Evolutionary conservation across 2,329 filamentous ascomycete genomes (phyloP), one percentile per base, ranked within the genome.

Genomic region (Calonectria naviculata): DNA sequence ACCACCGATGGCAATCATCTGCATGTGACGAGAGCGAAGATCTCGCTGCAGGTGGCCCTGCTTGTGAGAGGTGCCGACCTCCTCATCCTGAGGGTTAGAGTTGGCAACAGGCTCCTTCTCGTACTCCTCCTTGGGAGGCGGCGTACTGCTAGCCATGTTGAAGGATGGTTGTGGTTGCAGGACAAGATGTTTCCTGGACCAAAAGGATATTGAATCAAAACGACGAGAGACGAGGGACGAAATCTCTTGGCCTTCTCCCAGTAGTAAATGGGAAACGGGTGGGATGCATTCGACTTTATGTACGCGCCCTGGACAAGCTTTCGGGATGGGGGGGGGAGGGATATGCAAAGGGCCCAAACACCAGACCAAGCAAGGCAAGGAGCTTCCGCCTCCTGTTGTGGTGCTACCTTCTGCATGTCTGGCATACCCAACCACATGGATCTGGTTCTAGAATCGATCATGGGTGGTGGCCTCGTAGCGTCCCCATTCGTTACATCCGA

Each of bases 1-100:
- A 70, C 76, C 76, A 65, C 77, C 94, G 74, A 98, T 97, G 24
- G 96, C 96, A 87, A 98, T 98, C 96, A 98, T 98, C 86, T 98
- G 95, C 81, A 98, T 83, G 86, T 98, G 96, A 66, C 95, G 88
- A 36, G 92, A 91, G 84, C 97, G 96, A 76, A 97, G 85, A 81
- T 91, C 92, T 79, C 94, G 88, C 67, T 79, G 62, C 34, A 79
- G 74, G 56, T 68, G 56, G 63, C 76, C 76, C 36, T 60, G 69
- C 66, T 76, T 68, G 62, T 73, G 67, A 29, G 65, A 64, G 5
- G 63, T 49, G 49, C 69, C 71, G 31, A 49, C 54, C 41, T 73
- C 71, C 62, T 71, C 71, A 71, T 73, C 71, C 47, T 66, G 65
- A 44, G 68, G 65, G 15, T 42, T 31, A 36, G 65, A 24, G 66